phyloP scores from a whole-genome alignment of 768 basidiomycete genomes.

The Mrakia hoshinonis region DNA sequence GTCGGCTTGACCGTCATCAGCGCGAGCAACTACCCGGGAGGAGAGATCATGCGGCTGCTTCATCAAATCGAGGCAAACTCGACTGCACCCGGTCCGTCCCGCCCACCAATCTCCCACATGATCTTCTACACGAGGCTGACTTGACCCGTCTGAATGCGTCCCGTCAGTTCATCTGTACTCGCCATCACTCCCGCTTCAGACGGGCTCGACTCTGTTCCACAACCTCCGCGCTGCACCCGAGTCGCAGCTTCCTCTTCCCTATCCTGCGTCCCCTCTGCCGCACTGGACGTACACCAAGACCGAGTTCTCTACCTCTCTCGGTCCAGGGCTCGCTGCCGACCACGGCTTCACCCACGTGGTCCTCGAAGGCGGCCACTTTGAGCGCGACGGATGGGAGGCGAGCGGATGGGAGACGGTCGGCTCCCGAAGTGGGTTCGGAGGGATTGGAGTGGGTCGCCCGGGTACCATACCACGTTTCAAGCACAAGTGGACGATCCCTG shows the following conservation, averaged over 20 bases:
- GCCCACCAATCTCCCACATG: background rate
- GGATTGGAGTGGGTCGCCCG: background rate
- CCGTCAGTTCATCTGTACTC: too few species aligned
- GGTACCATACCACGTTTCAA: too few species aligned
- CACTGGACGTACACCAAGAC: conserved; percentile 24
- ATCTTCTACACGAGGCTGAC: background rate
- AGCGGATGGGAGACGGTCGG: conserved; percentile 6
- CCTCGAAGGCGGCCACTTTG: background rate
- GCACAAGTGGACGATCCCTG: too few species aligned
- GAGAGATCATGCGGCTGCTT: conserved; percentile 56
- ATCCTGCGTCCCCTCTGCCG: background rate
- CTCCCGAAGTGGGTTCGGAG: conserved; percentile 7
- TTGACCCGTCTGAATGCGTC: too few species aligned
- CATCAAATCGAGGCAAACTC: conserved; percentile 43
- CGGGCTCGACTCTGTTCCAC: conserved; percentile 79
- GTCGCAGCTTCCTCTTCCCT: background rate
- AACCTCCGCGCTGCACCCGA: conserved; percentile 50
- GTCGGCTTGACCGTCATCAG: conserved; percentile 53
- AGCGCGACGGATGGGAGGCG: background rate
- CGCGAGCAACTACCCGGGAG: conserved; percentile 79
- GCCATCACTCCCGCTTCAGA: conserved; percentile 76
- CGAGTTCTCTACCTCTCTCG: background rate
- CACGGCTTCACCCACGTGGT: conserved; percentile 8
- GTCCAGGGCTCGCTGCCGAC: background rate
- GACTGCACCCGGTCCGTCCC: conserved; percentile 24